Base-by-base conservation (phyloP, 257 asterid genomes). In the Nicotiana attenuata region DNA sequence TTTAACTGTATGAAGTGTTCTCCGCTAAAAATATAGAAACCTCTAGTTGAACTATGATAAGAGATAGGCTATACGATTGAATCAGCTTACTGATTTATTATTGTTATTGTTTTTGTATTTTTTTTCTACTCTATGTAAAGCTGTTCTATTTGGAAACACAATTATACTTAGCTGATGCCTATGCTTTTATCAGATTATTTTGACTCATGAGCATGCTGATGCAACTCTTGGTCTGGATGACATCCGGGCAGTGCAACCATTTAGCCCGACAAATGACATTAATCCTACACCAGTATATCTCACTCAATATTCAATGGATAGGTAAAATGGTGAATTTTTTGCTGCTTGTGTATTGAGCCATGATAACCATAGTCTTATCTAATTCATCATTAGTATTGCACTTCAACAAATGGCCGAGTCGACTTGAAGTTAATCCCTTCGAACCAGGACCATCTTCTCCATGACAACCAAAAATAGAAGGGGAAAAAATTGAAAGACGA, bases 151-250 rank as follows among this genome's bases (percentile, higher is more conserved):
- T 71, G 78, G 73, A 64, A 59, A 64, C 16, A 50, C 20, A 38
- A 79, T 26, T 78, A 11, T 65, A 55, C 56, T 65, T 75, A 59
- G 55, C 80, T 76, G 60, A 29, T 82, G 67, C 63, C 86, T 82
- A 28, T 83, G 71, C 76, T 73, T 76, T 85, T 41, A 81, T 79
- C 96, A 94, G 99, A 90, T 96, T 82, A 85, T 96, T 88, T 89
- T 96, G 88, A 92, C 99, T 81, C 99, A 96, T 87, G 98, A 94
- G 87, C 99, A 96, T 87, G 98, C 99, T 88, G 99, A 94, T 85
- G 98, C 99, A 64, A 91, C 91, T 90, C 98, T 96, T 84, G 99
- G 99, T 83, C 90, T 96, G 90, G 99, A 96, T 82, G 99, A 96
- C 80, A 82, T 96, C 86, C 97, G 99, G 7, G 63, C 85, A 60